Evolutionary conservation across 805 yeast species (phyloP).

Genomic region (Barnettozyma botsteinii): DNA sequence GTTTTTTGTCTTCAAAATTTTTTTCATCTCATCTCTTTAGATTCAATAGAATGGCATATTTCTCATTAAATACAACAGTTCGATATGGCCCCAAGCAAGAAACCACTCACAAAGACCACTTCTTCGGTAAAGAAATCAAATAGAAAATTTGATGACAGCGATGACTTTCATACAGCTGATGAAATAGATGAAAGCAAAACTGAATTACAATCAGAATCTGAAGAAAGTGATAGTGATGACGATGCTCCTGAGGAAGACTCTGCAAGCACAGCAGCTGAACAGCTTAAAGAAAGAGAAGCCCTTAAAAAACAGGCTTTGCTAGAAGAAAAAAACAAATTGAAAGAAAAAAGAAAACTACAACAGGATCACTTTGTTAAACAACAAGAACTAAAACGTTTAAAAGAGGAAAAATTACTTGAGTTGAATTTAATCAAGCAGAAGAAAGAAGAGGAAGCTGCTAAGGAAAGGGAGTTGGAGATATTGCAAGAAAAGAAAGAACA

Average conservation of each 20-base stretch:
- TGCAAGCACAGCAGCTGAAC: constrained; percentile 21
- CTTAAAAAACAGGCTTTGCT: constrained; percentile 24
- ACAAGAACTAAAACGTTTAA: constrained; percentile 20
- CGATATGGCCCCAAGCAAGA: not conserved
- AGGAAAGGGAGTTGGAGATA: constrained; percentile 11
- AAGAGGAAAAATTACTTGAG: constrained; percentile 16
- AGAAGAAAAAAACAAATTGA: constrained; percentile 23
- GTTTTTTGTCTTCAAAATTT: not conserved
- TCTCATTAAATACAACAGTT: too few relatives aligned
- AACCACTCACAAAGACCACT: not conserved
- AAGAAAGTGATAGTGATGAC: constrained; percentile 28
- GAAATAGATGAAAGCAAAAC: constrained; percentile 15
- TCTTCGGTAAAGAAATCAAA: constrained; percentile 3
- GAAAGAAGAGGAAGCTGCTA: constrained; percentile 16
- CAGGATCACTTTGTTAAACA: constrained; percentile 21
- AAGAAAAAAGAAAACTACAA: constrained; percentile 24
- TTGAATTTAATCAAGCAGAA: constrained; percentile 17
- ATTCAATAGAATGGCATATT: too few relatives aligned
- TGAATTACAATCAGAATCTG: constrained; percentile 7
- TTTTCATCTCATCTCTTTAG: constrained; percentile 7
- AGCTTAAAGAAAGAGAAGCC: constrained; percentile 21
- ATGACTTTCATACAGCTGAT: constrained; percentile 17
- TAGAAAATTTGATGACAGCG: constrained; percentile 20
- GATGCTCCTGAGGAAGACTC: constrained; percentile 51
- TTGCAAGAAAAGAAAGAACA: constrained; percentile 15